A percentile compares a stretch with the other conserved stretches of the same genome.
These are phyloP conservation scores for Beauveria rudraprayagi DNA, from an alignment of 2,329 filamentous ascomycete species.

Conservation along the genomic window DNA sequence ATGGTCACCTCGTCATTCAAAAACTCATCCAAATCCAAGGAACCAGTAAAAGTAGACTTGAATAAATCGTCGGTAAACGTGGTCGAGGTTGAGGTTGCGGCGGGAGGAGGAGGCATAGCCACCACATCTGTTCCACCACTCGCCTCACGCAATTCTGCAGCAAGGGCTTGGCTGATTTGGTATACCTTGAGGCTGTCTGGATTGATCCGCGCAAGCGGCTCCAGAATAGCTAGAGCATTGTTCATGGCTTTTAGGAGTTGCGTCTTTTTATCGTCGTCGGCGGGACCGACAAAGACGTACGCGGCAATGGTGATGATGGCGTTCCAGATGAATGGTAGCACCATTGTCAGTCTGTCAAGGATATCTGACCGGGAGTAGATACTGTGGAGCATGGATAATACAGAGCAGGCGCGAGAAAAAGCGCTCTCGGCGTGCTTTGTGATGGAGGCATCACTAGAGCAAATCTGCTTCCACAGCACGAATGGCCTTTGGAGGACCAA, in stretches of 20 bases:
- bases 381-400: neutral
- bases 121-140: neutral
- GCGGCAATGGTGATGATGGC: neutral
- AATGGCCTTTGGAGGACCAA: neutral
- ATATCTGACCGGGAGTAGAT: neutral
- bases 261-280: neutral
- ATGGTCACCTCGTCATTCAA: neutral
- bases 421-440: neutral
- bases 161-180: neutral
- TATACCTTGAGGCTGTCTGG: neutral
- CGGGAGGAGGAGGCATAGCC: neutral
- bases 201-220: neutral
- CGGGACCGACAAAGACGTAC: neutral
- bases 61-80: neutral
- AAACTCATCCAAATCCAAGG: neutral
- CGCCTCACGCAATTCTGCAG: neutral
- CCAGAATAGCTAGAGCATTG: neutral
- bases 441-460: neutral
- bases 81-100: neutral
- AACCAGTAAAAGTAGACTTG: neutral
- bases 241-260: neutral
- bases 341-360: neutral
- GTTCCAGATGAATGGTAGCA: neutral
- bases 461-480: neutral
- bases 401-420: neutral